Conservation (phyloP, 345 rosid species). For the Aethionema arabicum region DNA sequence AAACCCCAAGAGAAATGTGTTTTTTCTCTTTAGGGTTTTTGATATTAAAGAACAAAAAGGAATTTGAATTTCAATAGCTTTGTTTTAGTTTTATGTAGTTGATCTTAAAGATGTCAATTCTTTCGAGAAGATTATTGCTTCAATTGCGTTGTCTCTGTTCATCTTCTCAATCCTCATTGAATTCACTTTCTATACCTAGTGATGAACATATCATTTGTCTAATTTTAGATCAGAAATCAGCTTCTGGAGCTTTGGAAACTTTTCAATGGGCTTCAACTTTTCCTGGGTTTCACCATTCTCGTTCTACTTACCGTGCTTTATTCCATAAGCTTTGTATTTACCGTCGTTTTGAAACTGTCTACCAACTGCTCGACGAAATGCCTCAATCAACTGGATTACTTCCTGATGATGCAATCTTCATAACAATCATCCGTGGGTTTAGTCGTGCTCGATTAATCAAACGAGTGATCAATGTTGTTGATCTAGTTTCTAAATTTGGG, state of each 20-base stretch:
- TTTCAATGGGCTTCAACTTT: conserved; percentile 73
- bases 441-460: conserved; percentile 60
- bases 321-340: conserved; percentile 55
- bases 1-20: no score
- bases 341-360: conserved; percentile 58
- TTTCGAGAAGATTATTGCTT: conserved; percentile 24
- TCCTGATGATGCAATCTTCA: conserved; percentile 66
- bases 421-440: conserved; percentile 65
- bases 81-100: not conserved
- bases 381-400: conserved; percentile 54
- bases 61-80: no score
- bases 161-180: conserved; percentile 24
- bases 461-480: conserved; percentile 53
- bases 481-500: conserved; percentile 49
- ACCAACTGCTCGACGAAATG: conserved; percentile 92
- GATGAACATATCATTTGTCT: conserved; percentile 61
- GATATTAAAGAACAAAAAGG: no score
- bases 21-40: no score
- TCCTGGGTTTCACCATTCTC: conserved; percentile 68
- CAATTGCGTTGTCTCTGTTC: conserved; percentile 24
- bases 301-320: conserved; percentile 75
- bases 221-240: conserved; percentile 71
- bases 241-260: conserved; percentile 59
- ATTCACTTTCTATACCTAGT: conserved; percentile 46
- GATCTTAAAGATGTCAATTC: conserved; percentile 26